These are phyloP conservation scores for Pseudocercospora pini-densiflorae DNA, from an alignment of 2,329 filamentous ascomycete genomes.

Conservation along the genomic window DNA sequence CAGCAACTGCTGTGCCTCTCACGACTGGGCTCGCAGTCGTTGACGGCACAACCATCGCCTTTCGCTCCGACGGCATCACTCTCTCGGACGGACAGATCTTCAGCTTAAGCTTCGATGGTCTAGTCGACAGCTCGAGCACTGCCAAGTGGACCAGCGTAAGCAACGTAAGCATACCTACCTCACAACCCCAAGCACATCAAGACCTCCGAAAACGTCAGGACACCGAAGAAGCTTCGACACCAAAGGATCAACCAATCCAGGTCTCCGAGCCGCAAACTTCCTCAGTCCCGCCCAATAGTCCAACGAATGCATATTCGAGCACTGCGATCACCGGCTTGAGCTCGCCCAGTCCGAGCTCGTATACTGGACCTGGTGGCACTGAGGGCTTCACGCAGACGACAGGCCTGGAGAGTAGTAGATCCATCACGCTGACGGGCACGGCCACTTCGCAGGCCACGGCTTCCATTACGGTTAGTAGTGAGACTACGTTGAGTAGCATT, in stretches of 20 bases:
- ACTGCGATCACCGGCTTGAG: not conserved
- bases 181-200: not conserved
- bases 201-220: not conserved
- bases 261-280: not conserved
- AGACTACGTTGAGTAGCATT: not conserved
- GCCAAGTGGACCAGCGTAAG: slow-evolving; percentile 13
- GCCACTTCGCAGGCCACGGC: not conserved
- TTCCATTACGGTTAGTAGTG: not conserved
- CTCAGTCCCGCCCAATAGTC: not conserved
- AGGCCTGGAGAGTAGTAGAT: not conserved
- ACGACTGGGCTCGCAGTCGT: slow-evolving; percentile 25
- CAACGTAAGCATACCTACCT: slow-evolving; percentile 5
- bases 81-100: slow-evolving; percentile 24
- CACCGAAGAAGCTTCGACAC: not conserved
- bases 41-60: slow-evolving; percentile 28
- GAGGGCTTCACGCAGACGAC: not conserved
- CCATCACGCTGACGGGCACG: not conserved
- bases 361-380: not conserved
- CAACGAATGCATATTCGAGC: not conserved
- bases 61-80: slow-evolving; percentile 22
- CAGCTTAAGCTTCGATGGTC: slow-evolving; percentile 26
- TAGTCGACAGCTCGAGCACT: slow-evolving; percentile 24
- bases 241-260: not conserved
- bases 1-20: slow-evolving; percentile 20
- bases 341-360: not conserved